Conservation (phyloP, 2,329 filamentous ascomycete genomes). For the Venturia nashicola region DNA sequence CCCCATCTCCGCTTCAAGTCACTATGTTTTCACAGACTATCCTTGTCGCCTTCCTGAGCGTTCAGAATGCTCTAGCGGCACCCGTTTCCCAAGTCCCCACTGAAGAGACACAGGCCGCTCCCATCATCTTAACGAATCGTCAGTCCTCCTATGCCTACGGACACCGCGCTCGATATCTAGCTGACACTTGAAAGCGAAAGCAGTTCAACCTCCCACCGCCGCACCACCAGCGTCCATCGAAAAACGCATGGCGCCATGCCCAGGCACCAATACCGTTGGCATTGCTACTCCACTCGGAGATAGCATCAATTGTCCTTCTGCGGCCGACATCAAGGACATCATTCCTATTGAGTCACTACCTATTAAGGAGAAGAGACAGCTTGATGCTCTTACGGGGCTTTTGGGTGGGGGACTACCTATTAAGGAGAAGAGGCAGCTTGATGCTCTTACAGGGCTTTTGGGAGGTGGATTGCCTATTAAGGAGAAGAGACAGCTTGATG, state of each 20-base stretch:
- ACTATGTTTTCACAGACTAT: background rate
- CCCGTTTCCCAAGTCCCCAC: background rate
- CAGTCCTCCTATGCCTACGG: background rate
- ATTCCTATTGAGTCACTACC: background rate
- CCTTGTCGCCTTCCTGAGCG: background rate
- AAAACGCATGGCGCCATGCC: background rate
- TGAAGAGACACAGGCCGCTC: background rate
- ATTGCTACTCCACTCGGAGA: background rate
- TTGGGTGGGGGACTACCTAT: background rate
- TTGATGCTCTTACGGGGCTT: background rate
- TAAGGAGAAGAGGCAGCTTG: background rate
- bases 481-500: background rate
- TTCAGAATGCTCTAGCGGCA: background rate
- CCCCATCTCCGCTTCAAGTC: background rate
- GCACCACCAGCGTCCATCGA: background rate
- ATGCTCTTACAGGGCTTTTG: background rate
- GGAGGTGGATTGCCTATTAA: background rate
- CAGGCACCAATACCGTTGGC: background rate
- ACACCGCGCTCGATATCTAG: background rate
- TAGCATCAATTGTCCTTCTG: background rate
- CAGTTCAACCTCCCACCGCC: background rate
- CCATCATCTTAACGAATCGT: background rate
- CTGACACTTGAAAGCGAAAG: background rate
- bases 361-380: background rate
- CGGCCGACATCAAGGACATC: background rate